phyloP scores from a whole-genome alignment of 2,329 filamentous ascomycete species.

The Didymella lethalis region DNA sequence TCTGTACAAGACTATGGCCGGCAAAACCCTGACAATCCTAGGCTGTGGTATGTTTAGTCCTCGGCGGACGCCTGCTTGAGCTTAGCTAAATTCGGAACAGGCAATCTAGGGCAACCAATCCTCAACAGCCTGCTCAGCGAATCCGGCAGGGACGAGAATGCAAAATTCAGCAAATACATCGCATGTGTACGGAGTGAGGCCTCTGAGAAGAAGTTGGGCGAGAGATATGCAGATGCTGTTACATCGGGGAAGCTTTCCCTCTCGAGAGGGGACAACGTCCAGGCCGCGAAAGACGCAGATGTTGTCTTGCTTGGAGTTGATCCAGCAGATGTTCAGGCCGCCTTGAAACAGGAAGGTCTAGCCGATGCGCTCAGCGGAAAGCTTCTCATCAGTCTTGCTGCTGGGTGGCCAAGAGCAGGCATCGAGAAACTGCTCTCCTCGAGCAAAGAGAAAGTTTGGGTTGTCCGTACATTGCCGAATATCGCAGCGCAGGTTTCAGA shows the following conservation, averaged over 20 bases:
- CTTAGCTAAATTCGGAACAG: conserved; percentile 29
- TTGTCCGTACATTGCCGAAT: conserved; percentile 56
- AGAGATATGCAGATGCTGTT: conserved; percentile 42
- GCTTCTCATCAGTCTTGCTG: conserved; percentile 61
- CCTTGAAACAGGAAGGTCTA: conserved; percentile 52
- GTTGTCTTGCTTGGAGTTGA: conserved; percentile 59
- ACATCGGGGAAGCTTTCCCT: conserved; percentile 43
- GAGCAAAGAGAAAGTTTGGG: conserved; percentile 27
- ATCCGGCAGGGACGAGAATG: conserved; percentile 15
- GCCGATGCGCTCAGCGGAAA: conserved; percentile 54
- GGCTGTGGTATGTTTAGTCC: conserved; percentile 37
- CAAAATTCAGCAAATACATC: conserved; percentile 47
- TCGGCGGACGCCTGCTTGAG: not conserved
- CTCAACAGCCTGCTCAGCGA: conserved; percentile 45
- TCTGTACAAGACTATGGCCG: conserved; percentile 1
- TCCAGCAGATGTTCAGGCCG: conserved; percentile 54
- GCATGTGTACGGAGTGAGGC: conserved; percentile 54
- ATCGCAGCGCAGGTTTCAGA: conserved; percentile 56
- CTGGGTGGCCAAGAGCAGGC: conserved; percentile 57
- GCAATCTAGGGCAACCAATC: conserved; percentile 53
- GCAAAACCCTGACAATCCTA: conserved; percentile 36
- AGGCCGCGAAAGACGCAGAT: conserved; percentile 49
- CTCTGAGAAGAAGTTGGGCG: conserved; percentile 48
- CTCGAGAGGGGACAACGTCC: conserved; percentile 47
- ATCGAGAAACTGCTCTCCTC: conserved; percentile 50